These are phyloP conservation scores for Hamamelis virginiana DNA, from an alignment of 164 flowering plant species.

Conservation along the genomic window DNA sequence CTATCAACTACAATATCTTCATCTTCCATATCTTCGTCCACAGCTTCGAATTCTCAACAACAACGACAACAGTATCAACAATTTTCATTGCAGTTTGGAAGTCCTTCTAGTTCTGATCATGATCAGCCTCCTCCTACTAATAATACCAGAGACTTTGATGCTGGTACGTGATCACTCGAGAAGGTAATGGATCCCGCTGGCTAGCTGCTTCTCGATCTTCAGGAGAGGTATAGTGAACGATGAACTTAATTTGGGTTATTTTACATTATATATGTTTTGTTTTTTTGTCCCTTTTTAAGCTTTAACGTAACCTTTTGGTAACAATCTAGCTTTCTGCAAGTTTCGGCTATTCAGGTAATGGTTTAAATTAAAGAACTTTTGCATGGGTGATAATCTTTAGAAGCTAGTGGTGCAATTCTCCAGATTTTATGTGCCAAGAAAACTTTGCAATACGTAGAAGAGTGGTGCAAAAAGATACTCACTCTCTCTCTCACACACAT, in stretches of 20 bases:
- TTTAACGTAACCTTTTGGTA: too few relatives aligned
- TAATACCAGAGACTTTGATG: background rate
- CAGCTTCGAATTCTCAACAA: constrained; percentile 10
- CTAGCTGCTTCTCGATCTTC: too few relatives aligned
- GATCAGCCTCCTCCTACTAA: too few relatives aligned
- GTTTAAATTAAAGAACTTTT: background rate
- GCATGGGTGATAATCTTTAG: background rate
- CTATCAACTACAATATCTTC: constrained; percentile 22
- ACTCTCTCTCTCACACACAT: too few relatives aligned
- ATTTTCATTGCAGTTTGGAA: constrained; percentile 13
- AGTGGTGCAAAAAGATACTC: too few relatives aligned
- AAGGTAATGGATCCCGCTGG: background rate
- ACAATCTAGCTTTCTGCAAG: background rate
- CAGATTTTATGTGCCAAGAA: too few relatives aligned
- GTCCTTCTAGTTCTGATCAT: constrained; percentile 5
- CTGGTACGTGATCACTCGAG: background rate
- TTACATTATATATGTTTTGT: too few relatives aligned
- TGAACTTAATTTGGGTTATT: background rate
- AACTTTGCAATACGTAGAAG: too few relatives aligned
- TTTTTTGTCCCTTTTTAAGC: too few relatives aligned
- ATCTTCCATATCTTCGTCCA: constrained; percentile 21
- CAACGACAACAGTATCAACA: constrained; percentile 8
- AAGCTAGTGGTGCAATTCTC: background rate
- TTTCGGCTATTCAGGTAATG: background rate
- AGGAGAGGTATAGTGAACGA: background rate